A percentile compares a stretch with the other conserved stretches of the same genome.
phyloP scores from a whole-genome alignment of 2,329 filamentous ascomycete genomes.

The Fusarium clavum region DNA sequence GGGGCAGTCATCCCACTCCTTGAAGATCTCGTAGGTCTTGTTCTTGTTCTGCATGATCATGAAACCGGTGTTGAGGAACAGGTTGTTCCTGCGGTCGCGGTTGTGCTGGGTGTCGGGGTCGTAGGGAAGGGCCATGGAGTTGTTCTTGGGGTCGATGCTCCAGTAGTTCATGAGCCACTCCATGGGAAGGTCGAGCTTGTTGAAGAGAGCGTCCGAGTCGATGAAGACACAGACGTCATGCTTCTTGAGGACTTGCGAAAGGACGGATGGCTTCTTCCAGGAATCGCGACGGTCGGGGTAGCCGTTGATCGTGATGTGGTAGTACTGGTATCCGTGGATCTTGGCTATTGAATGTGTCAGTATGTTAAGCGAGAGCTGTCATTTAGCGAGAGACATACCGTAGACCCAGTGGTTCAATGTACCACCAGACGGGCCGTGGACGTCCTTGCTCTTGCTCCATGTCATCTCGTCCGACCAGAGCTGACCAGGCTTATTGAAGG shows the following conservation, averaged over 20 bases:
- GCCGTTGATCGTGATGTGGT: slow-evolving; percentile 54
- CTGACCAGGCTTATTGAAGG: slow-evolving; percentile 51
- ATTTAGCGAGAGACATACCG: slow-evolving; percentile 40
- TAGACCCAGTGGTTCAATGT: slow-evolving; percentile 60
- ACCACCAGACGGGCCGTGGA: slow-evolving; percentile 56
- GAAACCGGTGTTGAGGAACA: slow-evolving; percentile 65
- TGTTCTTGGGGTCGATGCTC: slow-evolving; percentile 53
- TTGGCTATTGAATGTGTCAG: slow-evolving; percentile 51
- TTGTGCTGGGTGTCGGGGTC: slow-evolving; percentile 55
- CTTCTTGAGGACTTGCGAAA: slow-evolving; percentile 55
- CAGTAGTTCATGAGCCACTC: slow-evolving; percentile 63
- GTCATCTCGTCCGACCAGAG: slow-evolving; percentile 53
- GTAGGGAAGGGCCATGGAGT: slow-evolving; percentile 57
- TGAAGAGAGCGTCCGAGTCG: slow-evolving; percentile 60
- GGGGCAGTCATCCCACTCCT: slow-evolving; percentile 60
- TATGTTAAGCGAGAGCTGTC: background rate
- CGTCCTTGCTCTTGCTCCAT: slow-evolving; percentile 50
- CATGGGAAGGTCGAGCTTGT: slow-evolving; percentile 57
- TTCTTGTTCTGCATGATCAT: slow-evolving; percentile 64
- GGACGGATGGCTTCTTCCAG: slow-evolving; percentile 60
- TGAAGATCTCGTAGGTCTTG: slow-evolving; percentile 60
- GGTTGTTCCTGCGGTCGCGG: slow-evolving; percentile 54
- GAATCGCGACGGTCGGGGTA: slow-evolving; percentile 56
- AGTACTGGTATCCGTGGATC: slow-evolving; percentile 61
- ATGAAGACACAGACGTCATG: slow-evolving; percentile 58